phyloP scores from a whole-genome alignment of 164 flowering plant species.

The Hamamelis virginiana region DNA sequence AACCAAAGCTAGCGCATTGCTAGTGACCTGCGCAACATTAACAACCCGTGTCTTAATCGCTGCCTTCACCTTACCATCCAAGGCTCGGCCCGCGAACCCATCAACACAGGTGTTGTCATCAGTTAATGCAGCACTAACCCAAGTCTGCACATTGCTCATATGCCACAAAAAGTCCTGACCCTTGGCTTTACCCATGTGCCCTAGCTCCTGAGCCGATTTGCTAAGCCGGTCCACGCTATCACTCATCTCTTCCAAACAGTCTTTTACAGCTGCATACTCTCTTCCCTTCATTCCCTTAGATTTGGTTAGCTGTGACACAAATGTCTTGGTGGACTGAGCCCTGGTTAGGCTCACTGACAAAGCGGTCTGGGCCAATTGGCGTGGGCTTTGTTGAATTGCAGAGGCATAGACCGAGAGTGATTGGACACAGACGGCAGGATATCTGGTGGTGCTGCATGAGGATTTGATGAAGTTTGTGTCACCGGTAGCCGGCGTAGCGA shows the following conservation, averaged over 20 bases:
- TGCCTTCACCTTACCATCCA: constrained; percentile 34
- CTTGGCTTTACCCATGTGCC: constrained; percentile 1
- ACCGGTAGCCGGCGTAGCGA: not conserved
- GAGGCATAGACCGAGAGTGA: constrained; percentile 30
- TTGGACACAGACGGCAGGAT: constrained; percentile 26
- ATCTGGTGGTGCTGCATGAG: constrained; percentile 30
- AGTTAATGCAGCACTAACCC: too few relatives aligned
- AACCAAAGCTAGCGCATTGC: constrained; percentile 48
- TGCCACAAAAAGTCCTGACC: constrained; percentile 26
- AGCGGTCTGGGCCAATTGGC: constrained; percentile 9
- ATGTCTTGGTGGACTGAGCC: too few relatives aligned
- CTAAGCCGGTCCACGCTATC: constrained; percentile 11
- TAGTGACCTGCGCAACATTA: too few relatives aligned
- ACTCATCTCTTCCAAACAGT: constrained; percentile 3
- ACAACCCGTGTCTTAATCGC: constrained; percentile 23
- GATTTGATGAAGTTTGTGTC: constrained; percentile 20
- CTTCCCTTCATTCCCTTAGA: constrained; percentile 2
- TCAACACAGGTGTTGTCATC: constrained; percentile 37
- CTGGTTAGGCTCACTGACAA: too few relatives aligned
- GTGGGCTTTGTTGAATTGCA: constrained; percentile 20
- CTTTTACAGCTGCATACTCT: constrained; percentile 3
- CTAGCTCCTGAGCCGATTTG: constrained; percentile 29
- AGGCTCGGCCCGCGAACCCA: constrained; percentile 32
- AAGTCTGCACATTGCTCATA: too few relatives aligned
- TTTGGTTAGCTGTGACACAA: constrained; percentile 3